Base-by-base conservation (phyloP, 2,329 filamentous ascomycete genomes). In the Fusarium sp. region DNA sequence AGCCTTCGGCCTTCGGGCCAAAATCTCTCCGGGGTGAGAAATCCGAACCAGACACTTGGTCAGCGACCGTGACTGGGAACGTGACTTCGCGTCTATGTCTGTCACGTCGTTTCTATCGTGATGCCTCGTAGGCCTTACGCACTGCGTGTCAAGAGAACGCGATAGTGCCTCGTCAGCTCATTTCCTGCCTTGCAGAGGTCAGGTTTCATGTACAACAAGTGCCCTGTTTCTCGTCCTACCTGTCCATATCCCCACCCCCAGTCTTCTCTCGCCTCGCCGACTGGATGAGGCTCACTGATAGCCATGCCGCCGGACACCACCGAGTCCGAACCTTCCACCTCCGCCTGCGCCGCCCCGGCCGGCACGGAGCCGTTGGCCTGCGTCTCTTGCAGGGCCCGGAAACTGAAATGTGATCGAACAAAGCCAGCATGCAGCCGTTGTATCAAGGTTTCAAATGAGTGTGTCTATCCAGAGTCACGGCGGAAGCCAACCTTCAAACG, bases 401-500 rank as follows among this genome's bases (percentile, higher is more conserved):
- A 98, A 84, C 85, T 98, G 76, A 93, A 93, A 82, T 98, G 95
- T 84, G 95, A 98, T 83, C 93, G 95, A 34, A 87, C 86, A 56
- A 93, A 91, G 79, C 95, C 95, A 18, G 89, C 90, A 29, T 98
- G 96, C 79, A 90, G 91, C 47, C 95, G 95, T 22, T 98, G 96
- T 82, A 86, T 89, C 63, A 90, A 93, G 74, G 84, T 95, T 56
- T 89, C 91, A 62, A 91, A 92, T 80, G 92, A 94, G 62, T 98
- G 96, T 83, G 89, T 93, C 65, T 98, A 97, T 82, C 95, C 97
- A 70, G 94, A 97, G 83, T 93, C 95, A 65, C 89, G 95, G 79
- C 92, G 94, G 84, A 98, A 97, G 85, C 94, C 94, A 64, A 93
- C 94, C 6, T 93, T 94, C 22, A 98, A 97, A 85, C 88, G 95